Percentiles rank a stretch among this genome's conserved stretches.
Evolutionary conservation across 345 rosid species (phyloP).

Genomic region (Sonneratia caseolaris): DNA sequence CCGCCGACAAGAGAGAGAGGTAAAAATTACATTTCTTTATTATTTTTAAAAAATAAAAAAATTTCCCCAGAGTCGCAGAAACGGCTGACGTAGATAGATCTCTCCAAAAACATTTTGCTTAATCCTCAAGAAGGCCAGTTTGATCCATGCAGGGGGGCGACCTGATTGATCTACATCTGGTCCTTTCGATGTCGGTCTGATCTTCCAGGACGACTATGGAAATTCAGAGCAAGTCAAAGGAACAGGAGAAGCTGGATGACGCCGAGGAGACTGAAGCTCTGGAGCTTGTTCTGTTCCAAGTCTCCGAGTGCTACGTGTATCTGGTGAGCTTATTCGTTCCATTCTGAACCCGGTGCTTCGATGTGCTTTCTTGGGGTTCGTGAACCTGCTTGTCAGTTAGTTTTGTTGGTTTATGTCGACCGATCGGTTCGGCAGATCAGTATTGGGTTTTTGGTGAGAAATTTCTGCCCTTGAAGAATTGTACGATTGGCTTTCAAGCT

Average conservation of each 20-base stretch:
- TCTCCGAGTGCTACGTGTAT: slow-evolving; percentile 90
- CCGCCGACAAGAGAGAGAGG: no score
- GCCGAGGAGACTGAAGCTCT: slow-evolving; percentile 48
- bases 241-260: slow-evolving; percentile 16
- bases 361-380: neutral
- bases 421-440: neutral
- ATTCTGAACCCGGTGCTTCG: neutral
- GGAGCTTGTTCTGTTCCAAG: slow-evolving; percentile 77
- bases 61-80: neutral
- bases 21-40: no score
- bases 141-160: neutral
- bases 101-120: neutral
- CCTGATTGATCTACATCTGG: neutral
- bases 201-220: neutral
- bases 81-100: neutral
- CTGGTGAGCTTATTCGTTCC: slow-evolving; percentile 30
- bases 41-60: neutral
- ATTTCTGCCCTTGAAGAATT: neutral
- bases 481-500: neutral
- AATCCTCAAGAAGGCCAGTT: neutral
- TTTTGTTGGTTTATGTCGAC: neutral
- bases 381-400: neutral
- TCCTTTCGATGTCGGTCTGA: neutral
- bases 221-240: slow-evolving; percentile 5
- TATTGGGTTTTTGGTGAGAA: neutral